phyloP scores from a whole-genome alignment of 176 grass and related monocot species.

The Stipa capillata region DNA sequence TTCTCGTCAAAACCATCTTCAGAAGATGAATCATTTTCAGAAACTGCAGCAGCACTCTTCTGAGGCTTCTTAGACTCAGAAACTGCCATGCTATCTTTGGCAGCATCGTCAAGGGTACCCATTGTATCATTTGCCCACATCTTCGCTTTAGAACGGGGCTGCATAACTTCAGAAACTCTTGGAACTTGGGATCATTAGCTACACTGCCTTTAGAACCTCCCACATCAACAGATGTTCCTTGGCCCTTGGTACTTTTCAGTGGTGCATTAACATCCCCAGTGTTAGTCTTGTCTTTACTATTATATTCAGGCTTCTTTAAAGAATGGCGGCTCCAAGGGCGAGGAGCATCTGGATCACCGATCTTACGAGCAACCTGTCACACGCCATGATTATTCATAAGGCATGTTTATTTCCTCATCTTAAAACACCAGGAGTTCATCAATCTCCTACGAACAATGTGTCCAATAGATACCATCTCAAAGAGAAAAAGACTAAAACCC shows the following conservation, averaged over 20 bases:
- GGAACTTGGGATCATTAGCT: conserved; percentile 55
- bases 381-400: background rate
- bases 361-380: conserved; percentile 77
- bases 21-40: no score
- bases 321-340: conserved; percentile 86
- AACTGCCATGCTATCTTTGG: conserved; percentile 26
- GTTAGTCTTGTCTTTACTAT: conserved; percentile 23
- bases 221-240: conserved; percentile 19
- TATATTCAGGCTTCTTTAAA: conserved; percentile 42
- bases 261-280: background rate
- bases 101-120: conserved; percentile 19
- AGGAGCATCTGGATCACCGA: conserved; percentile 69
- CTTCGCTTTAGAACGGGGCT: conserved; percentile 74
- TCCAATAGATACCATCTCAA: no score
- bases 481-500: background rate
- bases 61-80: conserved; percentile 25
- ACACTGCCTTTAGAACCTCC: conserved; percentile 30
- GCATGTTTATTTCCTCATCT: background rate
- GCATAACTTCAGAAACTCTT: conserved; percentile 93
- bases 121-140: conserved; percentile 85
- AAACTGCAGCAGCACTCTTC: background rate
- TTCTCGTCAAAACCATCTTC: conserved; percentile 31
- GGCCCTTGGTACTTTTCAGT: conserved; percentile 29
- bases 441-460: no score
- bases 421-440: background rate